These are phyloP conservation scores for Diospyros kaki DNA, from an alignment of 148 eudicot genomes.

Conservation along the genomic window DNA sequence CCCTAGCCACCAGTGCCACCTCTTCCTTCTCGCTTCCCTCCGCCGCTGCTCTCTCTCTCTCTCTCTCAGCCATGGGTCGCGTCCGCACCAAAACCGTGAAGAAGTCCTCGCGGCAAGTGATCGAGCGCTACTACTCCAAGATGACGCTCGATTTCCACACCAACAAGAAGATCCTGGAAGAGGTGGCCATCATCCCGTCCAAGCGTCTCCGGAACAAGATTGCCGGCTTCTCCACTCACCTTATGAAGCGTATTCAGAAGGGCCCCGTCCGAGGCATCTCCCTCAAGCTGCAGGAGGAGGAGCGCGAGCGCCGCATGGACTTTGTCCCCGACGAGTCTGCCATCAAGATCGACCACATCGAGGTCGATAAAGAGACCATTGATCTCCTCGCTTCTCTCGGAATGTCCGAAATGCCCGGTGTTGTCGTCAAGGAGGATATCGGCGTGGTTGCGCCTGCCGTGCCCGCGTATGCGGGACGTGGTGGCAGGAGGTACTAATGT, in stretches of 20 bases:
- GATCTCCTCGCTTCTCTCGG: conserved; percentile 27
- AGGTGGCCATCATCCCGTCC: conserved; percentile 33
- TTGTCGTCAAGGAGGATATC: conserved; percentile 24
- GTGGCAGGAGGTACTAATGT: conserved; percentile 24
- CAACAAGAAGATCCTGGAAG: conserved; percentile 34
- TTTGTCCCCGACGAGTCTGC: conserved; percentile 35
- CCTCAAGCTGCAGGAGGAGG: conserved; percentile 37
- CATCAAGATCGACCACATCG: conserved; percentile 22
- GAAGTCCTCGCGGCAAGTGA: conserved; percentile 33
- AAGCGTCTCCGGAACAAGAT: conserved; percentile 44
- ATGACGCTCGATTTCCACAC: conserved; percentile 40
- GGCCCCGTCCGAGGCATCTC: conserved; percentile 38
- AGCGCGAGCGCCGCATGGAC: conserved; percentile 40
- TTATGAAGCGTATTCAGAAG: conserved; percentile 35
- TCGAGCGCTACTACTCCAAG: conserved; percentile 38
- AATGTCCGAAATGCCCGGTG: conserved; percentile 28
- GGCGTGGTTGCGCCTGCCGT: conserved; percentile 2
- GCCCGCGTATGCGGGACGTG: conserved; percentile 21
- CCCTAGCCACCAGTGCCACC: conserved; percentile 17
- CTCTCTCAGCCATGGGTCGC: conserved; percentile 23
- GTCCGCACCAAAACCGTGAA: conserved; percentile 38
- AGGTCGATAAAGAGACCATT: conserved; percentile 37
- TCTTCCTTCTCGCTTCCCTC: background rate
- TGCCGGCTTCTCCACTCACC: conserved; percentile 34
- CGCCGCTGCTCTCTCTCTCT: background rate